Evolutionary conservation across 73 alveolate genomes (phyloP), one percentile per base, ranked within the genome.

Genomic region (Paramecium primaurelia): DNA sequence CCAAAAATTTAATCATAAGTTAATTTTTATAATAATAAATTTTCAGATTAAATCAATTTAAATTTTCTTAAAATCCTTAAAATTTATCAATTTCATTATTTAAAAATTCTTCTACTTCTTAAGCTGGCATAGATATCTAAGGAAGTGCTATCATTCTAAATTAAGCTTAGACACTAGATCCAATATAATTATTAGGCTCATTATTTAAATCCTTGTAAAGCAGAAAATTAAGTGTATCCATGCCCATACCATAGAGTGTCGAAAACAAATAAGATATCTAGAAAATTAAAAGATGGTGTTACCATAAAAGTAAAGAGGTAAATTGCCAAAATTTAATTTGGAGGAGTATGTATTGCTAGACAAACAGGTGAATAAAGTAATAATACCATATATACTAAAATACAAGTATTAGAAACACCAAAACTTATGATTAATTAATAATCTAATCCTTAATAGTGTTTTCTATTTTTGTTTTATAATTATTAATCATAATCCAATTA

Each of bases 191-290:
- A 0, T 11, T 12, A 11, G 18, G 26, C 0, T 32, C 8, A 12
- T 32, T 25, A 28, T 64, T 16, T 28, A 64, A 6, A 28, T 64
- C 84, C 9, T 34, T 64, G 30, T 64, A 64, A 3, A 64, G 47
- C 9, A 64, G 49, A 6, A 14, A 64, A 2, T 10, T 64, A 11
- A 64, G 84, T 28, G 84, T 26, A 64, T 64, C 84, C 84, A 64
- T 64, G 4, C 84, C 84, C 42, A 34, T 64, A 9, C 84, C 84
- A 32, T 64, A 64, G 6, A 64, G 84, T 64, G 84, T 11, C 2
- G 84, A 64, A 64, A 64, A 64, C 47, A 64, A 64, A 64, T 64
- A 64, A 32, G 84, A 64, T 11, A 64, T 64, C 84, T 64, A 64
- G 11, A 18, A 54, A 18, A 1, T 64, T 16, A 49, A 16, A 12